Conservation (phyloP, 257 asterid genomes). For the Cynanchum wilfordii region DNA sequence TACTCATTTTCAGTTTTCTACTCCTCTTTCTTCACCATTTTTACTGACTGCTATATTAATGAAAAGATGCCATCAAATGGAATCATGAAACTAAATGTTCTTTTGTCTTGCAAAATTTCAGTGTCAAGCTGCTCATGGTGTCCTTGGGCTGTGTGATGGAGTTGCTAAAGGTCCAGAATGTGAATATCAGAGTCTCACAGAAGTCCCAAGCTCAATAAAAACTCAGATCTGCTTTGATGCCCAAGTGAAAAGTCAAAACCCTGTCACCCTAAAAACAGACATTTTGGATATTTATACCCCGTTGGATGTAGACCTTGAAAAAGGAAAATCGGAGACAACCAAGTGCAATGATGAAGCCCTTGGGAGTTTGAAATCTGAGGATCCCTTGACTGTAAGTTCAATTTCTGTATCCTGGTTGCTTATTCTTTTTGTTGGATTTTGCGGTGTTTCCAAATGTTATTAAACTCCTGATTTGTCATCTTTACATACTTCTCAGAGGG, state of each 20-base stretch:
- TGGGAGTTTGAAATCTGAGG: slow-evolving; percentile 49
- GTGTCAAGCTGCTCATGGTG: slow-evolving; percentile 25
- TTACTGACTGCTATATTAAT: background rate
- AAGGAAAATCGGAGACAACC: slow-evolving; percentile 51
- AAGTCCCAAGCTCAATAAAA: slow-evolving; percentile 40
- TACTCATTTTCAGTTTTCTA: background rate
- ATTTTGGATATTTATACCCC: slow-evolving; percentile 36
- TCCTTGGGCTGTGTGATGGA: slow-evolving; percentile 19
- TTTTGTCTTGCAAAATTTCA: slow-evolving; percentile 12
- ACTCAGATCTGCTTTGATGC: slow-evolving; percentile 35
- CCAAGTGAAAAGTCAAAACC: slow-evolving; percentile 36
- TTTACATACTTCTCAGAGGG: slow-evolving; percentile 41
- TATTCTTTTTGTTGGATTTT: background rate
- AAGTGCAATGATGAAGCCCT: slow-evolving; percentile 35
- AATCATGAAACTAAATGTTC: background rate
- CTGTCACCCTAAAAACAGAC: slow-evolving; percentile 39
- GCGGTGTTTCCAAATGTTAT: background rate
- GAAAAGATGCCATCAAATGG: background rate
- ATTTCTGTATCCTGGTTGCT: slow-evolving; percentile 13
- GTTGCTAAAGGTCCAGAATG: slow-evolving; percentile 16
- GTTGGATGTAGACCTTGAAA: slow-evolving; percentile 55
- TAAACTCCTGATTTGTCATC: slow-evolving; percentile 6
- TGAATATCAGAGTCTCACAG: slow-evolving; percentile 17
- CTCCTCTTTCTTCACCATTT: background rate
- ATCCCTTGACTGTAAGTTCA: slow-evolving; percentile 53